Evolutionary conservation across 805 yeast species (phyloP).

Genomic region (Metschnikowia kunwiensis): DNA sequence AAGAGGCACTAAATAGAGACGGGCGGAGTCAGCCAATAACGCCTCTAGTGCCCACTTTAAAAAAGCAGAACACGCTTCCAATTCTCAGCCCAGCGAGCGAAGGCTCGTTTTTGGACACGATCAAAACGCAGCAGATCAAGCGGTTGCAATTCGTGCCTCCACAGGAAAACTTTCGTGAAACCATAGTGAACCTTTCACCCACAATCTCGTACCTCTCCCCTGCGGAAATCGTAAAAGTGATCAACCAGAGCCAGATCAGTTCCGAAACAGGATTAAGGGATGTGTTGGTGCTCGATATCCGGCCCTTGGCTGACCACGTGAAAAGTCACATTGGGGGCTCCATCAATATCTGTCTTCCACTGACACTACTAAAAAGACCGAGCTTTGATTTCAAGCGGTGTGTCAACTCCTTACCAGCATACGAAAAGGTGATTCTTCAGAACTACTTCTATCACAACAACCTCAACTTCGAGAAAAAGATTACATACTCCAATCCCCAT

Average conservation of each 20-base stretch:
- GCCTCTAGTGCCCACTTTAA: conserved; percentile 20
- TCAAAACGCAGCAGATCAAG: conserved; percentile 24
- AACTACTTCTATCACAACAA: conserved; percentile 26
- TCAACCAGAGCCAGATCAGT: conserved; percentile 7
- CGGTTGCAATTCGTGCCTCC: conserved; percentile 22
- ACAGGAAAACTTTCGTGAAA: conserved; percentile 18
- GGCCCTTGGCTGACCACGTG: conserved; percentile 76
- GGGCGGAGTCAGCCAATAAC: not conserved
- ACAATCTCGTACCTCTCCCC: conserved; percentile 20
- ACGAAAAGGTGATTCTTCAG: conserved; percentile 46
- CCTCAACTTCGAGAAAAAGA: conserved; percentile 8
- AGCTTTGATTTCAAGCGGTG: conserved; percentile 66
- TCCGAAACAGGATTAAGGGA: conserved; percentile 16
- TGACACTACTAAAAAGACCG: conserved; percentile 77
- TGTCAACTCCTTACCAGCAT: conserved; percentile 54
- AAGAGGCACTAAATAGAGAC: conserved; percentile 15
- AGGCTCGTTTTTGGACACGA: conserved; percentile 16
- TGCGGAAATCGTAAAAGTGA: conserved; percentile 16
- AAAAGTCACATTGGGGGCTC: conserved; percentile 57
- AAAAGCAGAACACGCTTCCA: conserved; percentile 16
- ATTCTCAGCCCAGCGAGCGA: conserved; percentile 12
- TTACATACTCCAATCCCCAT: not conserved
- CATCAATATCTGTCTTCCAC: conserved; percentile 79
- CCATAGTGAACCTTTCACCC: conserved; percentile 24
- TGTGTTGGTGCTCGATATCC: conserved; percentile 62